These are phyloP conservation scores for Candida ponderosae DNA, from an alignment of 805 yeast genomes.

Conservation along the genomic window DNA sequence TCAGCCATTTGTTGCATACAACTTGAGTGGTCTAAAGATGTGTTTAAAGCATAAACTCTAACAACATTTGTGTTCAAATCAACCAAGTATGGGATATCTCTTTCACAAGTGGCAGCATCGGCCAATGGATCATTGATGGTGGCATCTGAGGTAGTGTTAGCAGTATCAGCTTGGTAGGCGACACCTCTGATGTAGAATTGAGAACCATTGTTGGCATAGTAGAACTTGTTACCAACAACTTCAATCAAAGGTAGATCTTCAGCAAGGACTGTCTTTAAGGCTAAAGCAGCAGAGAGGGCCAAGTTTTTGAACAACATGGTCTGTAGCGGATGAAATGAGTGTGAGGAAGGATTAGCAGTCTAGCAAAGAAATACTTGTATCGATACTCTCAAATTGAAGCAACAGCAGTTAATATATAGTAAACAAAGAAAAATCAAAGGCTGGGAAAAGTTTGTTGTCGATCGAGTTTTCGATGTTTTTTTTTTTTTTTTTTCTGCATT, in stretches of 20 bases:
- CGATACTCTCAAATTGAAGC: too few species aligned
- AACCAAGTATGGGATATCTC: conserved; percentile 68
- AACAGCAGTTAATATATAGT: too few species aligned
- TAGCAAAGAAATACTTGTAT: too few species aligned
- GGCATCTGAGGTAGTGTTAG: conserved; percentile 34
- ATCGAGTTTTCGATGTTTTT: too few species aligned
- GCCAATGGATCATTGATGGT: conserved; percentile 67
- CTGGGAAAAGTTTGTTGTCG: too few species aligned
- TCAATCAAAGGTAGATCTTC: conserved; percentile 56
- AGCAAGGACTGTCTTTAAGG: conserved; percentile 23
- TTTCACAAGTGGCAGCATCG: conserved; percentile 48
- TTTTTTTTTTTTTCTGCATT: too few species aligned
- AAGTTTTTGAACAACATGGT: conserved; percentile 29
- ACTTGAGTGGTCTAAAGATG: conserved; percentile 52
- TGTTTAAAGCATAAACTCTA: conserved; percentile 70
- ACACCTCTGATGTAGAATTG: conserved; percentile 73
- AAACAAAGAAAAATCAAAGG: too few species aligned
- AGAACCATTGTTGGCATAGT: conserved; percentile 68
- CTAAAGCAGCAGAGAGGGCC: conserved; percentile 27
- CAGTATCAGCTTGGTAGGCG: conserved; percentile 70
- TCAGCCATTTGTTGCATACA: conserved; percentile 63
- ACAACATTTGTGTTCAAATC: conserved; percentile 59
- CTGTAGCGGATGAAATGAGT: too few species aligned
- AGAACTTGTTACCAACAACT: conserved; percentile 71
- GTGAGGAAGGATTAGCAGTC: too few species aligned